phyloP scores from a whole-genome alignment of 23 red algal species.

The Cyanidiococcus yangmingshanensis region DNA sequence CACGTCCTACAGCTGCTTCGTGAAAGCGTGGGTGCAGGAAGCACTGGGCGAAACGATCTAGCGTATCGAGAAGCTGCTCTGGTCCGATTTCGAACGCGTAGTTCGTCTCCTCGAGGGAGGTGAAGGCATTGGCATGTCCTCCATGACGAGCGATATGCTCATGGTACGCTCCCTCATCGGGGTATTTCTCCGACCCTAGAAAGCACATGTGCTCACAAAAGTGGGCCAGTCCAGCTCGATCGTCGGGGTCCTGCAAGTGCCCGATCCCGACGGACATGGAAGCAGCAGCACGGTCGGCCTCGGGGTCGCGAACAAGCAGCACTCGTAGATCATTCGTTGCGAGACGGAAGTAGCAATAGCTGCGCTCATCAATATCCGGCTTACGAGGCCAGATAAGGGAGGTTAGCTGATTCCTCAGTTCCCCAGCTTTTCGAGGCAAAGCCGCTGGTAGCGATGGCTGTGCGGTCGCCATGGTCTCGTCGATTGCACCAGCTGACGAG shows the following conservation, averaged over 20 bases:
- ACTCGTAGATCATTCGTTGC: conserved; percentile 46
- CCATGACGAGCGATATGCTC: conserved; percentile 11
- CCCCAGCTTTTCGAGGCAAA: too few relatives aligned
- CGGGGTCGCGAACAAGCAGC: conserved; percentile 51
- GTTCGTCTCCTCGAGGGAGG: conserved; percentile 21
- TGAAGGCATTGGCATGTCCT: conserved; percentile 22
- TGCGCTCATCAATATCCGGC: conserved; percentile 38
- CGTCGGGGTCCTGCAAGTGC: conserved; percentile 23
- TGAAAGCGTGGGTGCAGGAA: conserved; percentile 82
- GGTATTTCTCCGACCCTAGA: conserved; percentile 34
- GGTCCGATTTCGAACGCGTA: conserved; percentile 20
- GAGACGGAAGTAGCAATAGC: conserved; percentile 53
- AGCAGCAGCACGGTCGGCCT: conserved; percentile 72
- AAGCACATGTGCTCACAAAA: conserved; percentile 28
- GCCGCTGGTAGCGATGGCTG: too few relatives aligned
- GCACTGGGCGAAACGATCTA: conserved; percentile 94
- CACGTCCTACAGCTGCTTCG: conserved; percentile 57
- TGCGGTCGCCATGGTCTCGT: too few relatives aligned
- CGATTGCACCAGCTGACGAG: too few relatives aligned
- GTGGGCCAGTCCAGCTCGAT: conserved; percentile 12
- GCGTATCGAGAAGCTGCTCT: conserved; percentile 33
- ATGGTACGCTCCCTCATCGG: conserved; percentile 24
- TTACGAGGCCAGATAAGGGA: background rate
- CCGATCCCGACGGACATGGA: conserved; percentile 69
- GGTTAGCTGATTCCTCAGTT: too few relatives aligned